Evolutionary conservation across 441 rosid species (phyloP), one percentile per base, ranked within the genome.

Genomic region (Theobroma grandiflorum): DNA sequence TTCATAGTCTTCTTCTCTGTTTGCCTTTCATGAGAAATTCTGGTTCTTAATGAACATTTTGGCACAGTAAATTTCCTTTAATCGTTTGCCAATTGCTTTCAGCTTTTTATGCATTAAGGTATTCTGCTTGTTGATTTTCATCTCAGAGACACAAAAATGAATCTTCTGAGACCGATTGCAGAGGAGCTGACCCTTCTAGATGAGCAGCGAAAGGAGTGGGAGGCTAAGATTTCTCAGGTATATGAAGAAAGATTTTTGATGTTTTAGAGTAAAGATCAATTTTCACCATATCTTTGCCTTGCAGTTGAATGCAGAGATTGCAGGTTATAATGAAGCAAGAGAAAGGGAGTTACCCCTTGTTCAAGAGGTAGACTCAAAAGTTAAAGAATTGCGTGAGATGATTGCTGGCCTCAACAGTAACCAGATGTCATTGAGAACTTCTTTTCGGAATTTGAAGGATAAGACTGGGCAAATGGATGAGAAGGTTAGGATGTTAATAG

Each of bases 241-340:
- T 80, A 8, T 40, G 45, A 55, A 65, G 76, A 55, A 40, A 75
- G 45, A 49, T n/a, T 59, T 16, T 66, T 71, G 47, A 33, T 20
- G 65, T 26, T 80, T 69, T 33, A 4, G 31, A 38, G 50, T 64
- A 40, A 63, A 75, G 57, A 38, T 70, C 45, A 52, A 15, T 75
- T 70, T 71, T 65, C 58, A 62, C 58, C 76, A n/a, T 85, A 35
- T 77, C 16, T 64, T 78, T 77, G 50, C 45, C 59, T 40, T 85
- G 81, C 86, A 96, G 99, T 78, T 93, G 87, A 90, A 93, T 82
- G 95, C 86, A 76, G 98, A 93, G 88, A 85, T 95, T 76, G 91
- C 86, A 16, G 88, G 86, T 31, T 87, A 83, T 77, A 89, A 89
- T 84, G 95, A 84, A 75, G 91, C 92, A 8, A 88, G 86, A 78